These are phyloP conservation scores for Vaccinium macrocarpon DNA, from an alignment of 148 eudicot genomes.

Conservation along the genomic window DNA sequence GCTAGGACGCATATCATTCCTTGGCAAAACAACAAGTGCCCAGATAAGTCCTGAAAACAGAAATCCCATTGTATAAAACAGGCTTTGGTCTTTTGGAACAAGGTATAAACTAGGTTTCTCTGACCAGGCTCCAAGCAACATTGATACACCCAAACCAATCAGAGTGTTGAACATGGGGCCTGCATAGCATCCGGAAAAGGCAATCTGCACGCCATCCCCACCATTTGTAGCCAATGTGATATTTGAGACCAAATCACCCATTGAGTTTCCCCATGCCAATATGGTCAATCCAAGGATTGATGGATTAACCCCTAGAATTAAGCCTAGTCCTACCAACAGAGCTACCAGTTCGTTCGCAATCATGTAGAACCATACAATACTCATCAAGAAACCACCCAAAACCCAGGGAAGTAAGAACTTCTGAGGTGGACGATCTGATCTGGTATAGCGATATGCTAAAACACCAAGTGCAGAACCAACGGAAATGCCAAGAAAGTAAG, in stretches of 20 bases:
- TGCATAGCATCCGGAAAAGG: constrained; percentile 90
- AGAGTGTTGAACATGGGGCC: constrained; percentile 96
- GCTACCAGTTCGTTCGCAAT: constrained; percentile 93
- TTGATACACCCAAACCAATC: constrained; percentile 83
- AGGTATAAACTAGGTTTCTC: constrained; percentile 45
- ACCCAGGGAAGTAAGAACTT: constrained; percentile 72
- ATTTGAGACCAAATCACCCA: constrained; percentile 93
- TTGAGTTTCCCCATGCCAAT: constrained; percentile 97
- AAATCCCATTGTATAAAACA: constrained; percentile 76
- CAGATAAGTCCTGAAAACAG: constrained; percentile 67
- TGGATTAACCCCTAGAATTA: constrained; percentile 70
- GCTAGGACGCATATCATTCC: constrained; percentile 82
- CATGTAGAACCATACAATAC: constrained; percentile 94
- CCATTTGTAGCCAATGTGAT: constrained; percentile 76
- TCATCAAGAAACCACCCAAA: constrained; percentile 83
- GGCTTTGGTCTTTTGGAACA: constrained; percentile 64
- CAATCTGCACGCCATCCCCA: constrained; percentile 90
- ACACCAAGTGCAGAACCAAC: background rate
- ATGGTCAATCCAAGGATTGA: constrained; percentile 91
- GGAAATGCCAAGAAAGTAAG: background rate
- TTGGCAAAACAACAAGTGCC: constrained; percentile 62
- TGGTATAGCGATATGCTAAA: constrained; percentile 30
- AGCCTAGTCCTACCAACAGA: constrained; percentile 71
- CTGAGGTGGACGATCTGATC: constrained; percentile 67
- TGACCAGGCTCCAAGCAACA: constrained; percentile 76